phyloP scores from a whole-genome alignment of 2,329 filamentous ascomycete genomes.

The Peltaster fructicola region DNA sequence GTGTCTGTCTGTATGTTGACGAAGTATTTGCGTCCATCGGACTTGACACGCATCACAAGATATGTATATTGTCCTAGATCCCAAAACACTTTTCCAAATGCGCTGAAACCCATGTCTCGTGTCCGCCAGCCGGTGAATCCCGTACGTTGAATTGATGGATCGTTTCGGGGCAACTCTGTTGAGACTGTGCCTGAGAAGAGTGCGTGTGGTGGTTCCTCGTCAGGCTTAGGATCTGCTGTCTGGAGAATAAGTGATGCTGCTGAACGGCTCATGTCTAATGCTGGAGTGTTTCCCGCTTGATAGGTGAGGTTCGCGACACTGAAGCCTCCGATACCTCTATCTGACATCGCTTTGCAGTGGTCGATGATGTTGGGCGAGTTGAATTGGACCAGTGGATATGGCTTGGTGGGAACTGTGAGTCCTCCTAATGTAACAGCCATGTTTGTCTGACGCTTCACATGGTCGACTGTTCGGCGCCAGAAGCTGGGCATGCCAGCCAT shows the following conservation, averaged over 20 bases:
- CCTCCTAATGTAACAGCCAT: slow-evolving; percentile 51
- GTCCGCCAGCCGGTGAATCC: slow-evolving; percentile 90
- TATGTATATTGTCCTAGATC: slow-evolving; percentile 80
- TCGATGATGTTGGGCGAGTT: slow-evolving; percentile 26
- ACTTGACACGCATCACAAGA: slow-evolving; percentile 74
- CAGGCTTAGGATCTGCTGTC: slow-evolving; percentile 21
- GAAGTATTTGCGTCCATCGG: slow-evolving; percentile 81
- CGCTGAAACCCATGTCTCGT: slow-evolving; percentile 51
- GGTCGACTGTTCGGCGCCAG: slow-evolving; percentile 39
- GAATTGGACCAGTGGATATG: slow-evolving; percentile 50
- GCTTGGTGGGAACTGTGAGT: slow-evolving; percentile 45
- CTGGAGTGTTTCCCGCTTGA: slow-evolving; percentile 6
- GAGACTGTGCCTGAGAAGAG: slow-evolving; percentile 82
- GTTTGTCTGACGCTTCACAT: slow-evolving; percentile 38
- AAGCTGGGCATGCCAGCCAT: slow-evolving; percentile 28
- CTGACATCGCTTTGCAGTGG: slow-evolving; percentile 60
- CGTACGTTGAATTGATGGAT: slow-evolving; percentile 55
- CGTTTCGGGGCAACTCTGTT: slow-evolving; percentile 58
- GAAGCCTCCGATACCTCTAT: slow-evolving; percentile 68
- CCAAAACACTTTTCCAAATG: slow-evolving; percentile 79
- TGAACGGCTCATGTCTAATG: not conserved
- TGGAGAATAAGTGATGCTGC: not conserved
- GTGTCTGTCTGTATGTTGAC: slow-evolving; percentile 92
- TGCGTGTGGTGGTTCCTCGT: slow-evolving; percentile 45
- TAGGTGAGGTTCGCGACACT: slow-evolving; percentile 59